Evolutionary conservation across 352 stramenopile species (phyloP), one percentile per base, ranked within the genome.

Genomic region (Paralagenidium karlingii): DNA sequence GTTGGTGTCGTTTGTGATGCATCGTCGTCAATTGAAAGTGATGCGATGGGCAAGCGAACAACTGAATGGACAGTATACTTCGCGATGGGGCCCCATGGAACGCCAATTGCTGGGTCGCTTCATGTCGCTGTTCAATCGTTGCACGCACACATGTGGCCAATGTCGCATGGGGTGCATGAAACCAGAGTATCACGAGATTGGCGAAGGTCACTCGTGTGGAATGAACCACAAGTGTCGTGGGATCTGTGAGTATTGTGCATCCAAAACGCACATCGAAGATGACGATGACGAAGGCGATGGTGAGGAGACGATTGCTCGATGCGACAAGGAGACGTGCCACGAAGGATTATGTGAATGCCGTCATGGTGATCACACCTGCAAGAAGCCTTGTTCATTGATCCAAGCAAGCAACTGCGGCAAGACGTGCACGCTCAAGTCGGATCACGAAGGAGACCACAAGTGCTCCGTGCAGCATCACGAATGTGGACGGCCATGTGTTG

Each of bases 131-230:
- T 51, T 82, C 6, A 57, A 50, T 2, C 76, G 76, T 2, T 89
- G 76, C 33, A 53, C 76, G 22, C 62, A 67, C 36, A 48, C 57
- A 5, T 89, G 76, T 32, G 48, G 47, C 2, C 21, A 59, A 0
- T 86, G 68, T 13, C 58, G 61, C 8, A 47, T 86, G 13, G 68
- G 76, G 0, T 89, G 76, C 18, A 69, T 86, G 65, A 63, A 82
- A 26, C 48, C 57, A 18, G 60, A 60, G 5, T 29, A 53, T 8
- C 71, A 86, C 38, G 20, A 46, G 0, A 40, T 47, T 1, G 46
- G 38, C 13, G 42, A 24, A 0, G 16, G 15, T 0, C 76, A 89
- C 38, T 47, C 82, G 32, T 89, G 76, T 40, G 53, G 51, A 11
- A 71, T 51, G 0, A 68, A 31, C 22, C 76, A 86, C 38, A 27